Evolutionary conservation across 2,329 filamentous ascomycete species (phyloP).

Genomic region (Xylariaceae sp.): DNA sequence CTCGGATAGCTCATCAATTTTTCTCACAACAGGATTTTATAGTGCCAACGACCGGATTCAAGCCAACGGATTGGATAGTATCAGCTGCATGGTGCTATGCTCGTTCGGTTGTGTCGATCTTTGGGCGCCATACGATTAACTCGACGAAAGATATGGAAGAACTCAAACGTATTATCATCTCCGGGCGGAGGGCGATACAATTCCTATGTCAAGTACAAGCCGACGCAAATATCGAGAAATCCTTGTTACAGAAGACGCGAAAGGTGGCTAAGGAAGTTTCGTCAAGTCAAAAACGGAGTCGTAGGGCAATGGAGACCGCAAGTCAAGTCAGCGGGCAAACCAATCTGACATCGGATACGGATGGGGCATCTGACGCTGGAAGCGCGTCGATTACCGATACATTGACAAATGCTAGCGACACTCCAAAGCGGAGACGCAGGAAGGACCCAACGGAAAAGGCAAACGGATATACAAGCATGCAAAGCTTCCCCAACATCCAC

Average conservation of each 20-base stretch:
- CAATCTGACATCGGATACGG: too few species aligned
- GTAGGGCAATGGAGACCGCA: too few species aligned
- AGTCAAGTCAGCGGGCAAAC: too few species aligned
- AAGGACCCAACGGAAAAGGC: not conserved
- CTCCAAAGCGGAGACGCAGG: too few species aligned
- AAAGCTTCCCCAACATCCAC: not conserved
- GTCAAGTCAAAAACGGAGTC: too few species aligned
- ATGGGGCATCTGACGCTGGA: too few species aligned
- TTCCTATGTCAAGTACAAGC: not conserved
- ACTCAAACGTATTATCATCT: not conserved
- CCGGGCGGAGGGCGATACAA: not conserved
- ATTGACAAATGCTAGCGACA: too few species aligned
- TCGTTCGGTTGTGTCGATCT: not conserved
- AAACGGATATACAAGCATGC: not conserved
- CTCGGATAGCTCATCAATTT: not conserved
- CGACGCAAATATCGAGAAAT: not conserved
- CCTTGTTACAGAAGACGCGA: too few species aligned
- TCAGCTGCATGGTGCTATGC: not conserved
- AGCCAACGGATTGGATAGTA: not conserved
- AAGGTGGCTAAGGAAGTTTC: too few species aligned
- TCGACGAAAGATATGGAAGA: not conserved
- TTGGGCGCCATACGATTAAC: too few species aligned
- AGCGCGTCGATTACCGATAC: too few species aligned
- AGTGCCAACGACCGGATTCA: not conserved
- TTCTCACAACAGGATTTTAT: not conserved